phyloP scores from a whole-genome alignment of 1,284 basidiomycete species.

The Inonotus obliquus region DNA sequence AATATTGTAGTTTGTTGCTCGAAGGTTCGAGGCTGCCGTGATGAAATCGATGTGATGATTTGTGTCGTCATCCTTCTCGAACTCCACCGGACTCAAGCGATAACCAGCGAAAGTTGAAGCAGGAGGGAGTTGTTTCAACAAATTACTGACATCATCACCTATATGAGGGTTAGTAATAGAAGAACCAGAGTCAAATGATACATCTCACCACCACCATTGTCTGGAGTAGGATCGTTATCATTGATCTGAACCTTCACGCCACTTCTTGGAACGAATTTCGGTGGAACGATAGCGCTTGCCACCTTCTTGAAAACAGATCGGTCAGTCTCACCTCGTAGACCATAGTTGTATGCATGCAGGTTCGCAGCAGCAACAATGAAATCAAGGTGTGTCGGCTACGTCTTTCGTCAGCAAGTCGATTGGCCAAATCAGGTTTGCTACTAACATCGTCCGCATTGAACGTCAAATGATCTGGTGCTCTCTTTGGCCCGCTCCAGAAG shows the following conservation, averaged over 20 bases:
- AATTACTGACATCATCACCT: slow-evolving; percentile 49
- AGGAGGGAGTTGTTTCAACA: slow-evolving; percentile 71
- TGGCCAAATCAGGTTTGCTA: slow-evolving; percentile 14
- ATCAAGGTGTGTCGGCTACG: slow-evolving; percentile 78
- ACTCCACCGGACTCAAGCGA: slow-evolving; percentile 91
- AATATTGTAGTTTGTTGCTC: slow-evolving; percentile 95
- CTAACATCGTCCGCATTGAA: slow-evolving; percentile 87
- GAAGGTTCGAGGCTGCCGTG: slow-evolving; percentile 95
- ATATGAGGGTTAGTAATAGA: slow-evolving; percentile 30
- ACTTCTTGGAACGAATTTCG: slow-evolving; percentile 90
- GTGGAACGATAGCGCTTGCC: slow-evolving; percentile 81
- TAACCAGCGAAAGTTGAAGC: slow-evolving; percentile 93
- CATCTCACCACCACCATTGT: slow-evolving; percentile 31
- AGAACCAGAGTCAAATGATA: background rate
- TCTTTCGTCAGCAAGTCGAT: background rate
- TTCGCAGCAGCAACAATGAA: slow-evolving; percentile 96
- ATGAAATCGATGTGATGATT: slow-evolving; percentile 99
- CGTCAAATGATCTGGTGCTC: slow-evolving; percentile 89
- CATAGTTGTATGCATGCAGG: slow-evolving; percentile 97
- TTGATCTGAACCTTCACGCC: slow-evolving; percentile 94
- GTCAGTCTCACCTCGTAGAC: slow-evolving; percentile 88
- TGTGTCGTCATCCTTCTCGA: slow-evolving; percentile 98
- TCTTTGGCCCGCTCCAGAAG: slow-evolving; percentile 97
- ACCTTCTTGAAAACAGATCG: slow-evolving; percentile 79
- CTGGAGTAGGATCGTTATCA: slow-evolving; percentile 84